phyloP scores from a whole-genome alignment of 1,284 basidiomycete species.

The Mycena sp. region DNA sequence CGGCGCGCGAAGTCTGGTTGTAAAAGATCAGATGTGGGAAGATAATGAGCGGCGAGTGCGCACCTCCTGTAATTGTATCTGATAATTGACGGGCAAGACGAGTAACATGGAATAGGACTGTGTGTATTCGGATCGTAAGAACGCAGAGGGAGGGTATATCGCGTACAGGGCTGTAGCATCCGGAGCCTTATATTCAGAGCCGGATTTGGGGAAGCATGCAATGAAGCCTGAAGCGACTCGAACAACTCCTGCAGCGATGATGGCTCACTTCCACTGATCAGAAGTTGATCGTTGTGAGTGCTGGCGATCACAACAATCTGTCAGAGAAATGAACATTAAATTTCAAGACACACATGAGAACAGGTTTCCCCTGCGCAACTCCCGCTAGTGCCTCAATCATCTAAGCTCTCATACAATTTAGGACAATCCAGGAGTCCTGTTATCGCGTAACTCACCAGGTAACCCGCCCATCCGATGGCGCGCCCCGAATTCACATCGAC shows the following conservation, averaged over 20 bases:
- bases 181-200: not conserved
- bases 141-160: too few relatives aligned
- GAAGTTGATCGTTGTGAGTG: not conserved
- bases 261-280: not conserved
- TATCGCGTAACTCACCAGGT: not conserved
- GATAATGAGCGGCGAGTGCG: too few relatives aligned
- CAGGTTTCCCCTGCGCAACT: not conserved
- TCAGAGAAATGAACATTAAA: not conserved
- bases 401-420: not conserved
- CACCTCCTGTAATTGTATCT: constrained; percentile 8
- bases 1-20: not conserved
- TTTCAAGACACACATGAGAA: not conserved
- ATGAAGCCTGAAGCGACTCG: not conserved
- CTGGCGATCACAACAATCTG: not conserved
- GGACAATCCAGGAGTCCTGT: not conserved
- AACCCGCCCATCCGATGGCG: not conserved
- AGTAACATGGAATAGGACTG: constrained; percentile 6
- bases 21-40: too few relatives aligned
- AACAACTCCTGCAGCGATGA: not conserved
- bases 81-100: not conserved
- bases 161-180: not conserved
- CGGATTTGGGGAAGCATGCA: not conserved
- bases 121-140: not conserved
- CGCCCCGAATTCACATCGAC: too few relatives aligned
- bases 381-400: not conserved